Evolutionary conservation across 768 basidiomycete species (phyloP).

Genomic region (Hypholoma fasciculare): DNA sequence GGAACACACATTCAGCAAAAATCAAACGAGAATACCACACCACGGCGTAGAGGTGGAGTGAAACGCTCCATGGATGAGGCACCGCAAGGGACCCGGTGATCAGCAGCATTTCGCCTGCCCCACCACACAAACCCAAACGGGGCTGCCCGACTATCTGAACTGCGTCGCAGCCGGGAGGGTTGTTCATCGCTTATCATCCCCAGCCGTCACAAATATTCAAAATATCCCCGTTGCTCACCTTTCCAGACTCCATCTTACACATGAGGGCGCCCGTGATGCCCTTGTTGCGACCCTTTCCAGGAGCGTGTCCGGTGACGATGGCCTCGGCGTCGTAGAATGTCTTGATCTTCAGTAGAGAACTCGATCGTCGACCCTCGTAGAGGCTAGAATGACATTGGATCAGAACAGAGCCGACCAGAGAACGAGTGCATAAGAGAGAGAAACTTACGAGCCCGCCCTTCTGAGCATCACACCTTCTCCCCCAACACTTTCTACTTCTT

Average conservation of each 20-base stretch:
- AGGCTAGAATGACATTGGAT: constrained; percentile 25
- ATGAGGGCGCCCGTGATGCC: constrained; percentile 51
- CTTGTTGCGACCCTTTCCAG: constrained; percentile 51
- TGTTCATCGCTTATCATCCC: neutral
- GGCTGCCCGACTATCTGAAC: neutral
- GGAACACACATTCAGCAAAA: neutral
- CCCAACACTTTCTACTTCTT: constrained; percentile 52
- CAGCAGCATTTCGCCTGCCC: neutral
- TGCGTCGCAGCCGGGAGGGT: neutral
- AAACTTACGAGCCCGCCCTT: constrained; percentile 45
- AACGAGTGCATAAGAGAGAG: neutral
- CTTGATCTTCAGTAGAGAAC: constrained; percentile 57
- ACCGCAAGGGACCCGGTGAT: neutral
- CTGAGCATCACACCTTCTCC: constrained; percentile 64
- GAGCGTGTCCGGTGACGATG: constrained; percentile 54
- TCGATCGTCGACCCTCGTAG: constrained; percentile 52
- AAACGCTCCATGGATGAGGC: neutral
- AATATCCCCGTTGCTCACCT: constrained; percentile 34
- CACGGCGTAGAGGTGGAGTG: too few species aligned
- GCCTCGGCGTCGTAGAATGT: constrained; percentile 66
- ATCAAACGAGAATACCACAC: too few species aligned
- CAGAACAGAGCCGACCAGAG: neutral
- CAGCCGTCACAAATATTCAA: neutral
- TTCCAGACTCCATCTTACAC: constrained; percentile 61
- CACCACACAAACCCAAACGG: neutral